Base-by-base conservation (phyloP, 495 filamentous ascomycete species). In the Paragyromitra xinjiangensis region DNA sequence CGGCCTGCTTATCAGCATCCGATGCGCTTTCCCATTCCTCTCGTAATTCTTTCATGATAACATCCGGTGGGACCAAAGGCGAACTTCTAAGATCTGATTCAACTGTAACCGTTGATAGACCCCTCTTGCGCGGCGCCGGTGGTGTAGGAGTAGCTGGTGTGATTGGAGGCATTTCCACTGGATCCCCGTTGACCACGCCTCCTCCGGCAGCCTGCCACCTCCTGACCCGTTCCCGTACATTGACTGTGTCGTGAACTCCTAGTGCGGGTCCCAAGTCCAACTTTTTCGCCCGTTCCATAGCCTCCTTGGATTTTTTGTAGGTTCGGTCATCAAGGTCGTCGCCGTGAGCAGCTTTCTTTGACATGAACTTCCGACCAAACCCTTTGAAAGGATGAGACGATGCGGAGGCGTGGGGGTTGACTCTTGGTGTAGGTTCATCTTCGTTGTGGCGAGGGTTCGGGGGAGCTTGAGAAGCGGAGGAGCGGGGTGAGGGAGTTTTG, bases 161-260 rank as follows among this genome's bases (percentile, higher is more conserved):
- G 48, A 82, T 82, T 9, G 81, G 81, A 6, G 81, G 81, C 37
- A 75, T 66, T 64, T 81, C 78, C 22, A 82, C 66, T 40, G 64
- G 45, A 26, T 82, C 81, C 19, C 78, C 82, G 19, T 72, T 77
- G 22, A 82, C 81, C 9, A 82, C 81, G 16, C 81, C 81, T 44
- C 80, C 81, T 12, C 81, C 81, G 37, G 81, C 72, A 22, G 82
- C 79, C 68, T 83, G 81, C 81, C 81, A 83, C 34, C 64, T 78
- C 55, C 78, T 66, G 6, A 83, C 81, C 39, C 81, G 69, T 48
- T 83, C 81, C 12, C 81, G 73, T 19, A 83, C 81, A n/a, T 86
- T 86, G 26, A 88, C 87, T 1, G 87, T 89, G 74, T 90, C 88
- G 69, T 88, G 86, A 50, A 85, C 61, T 2, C 88, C 88, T 34